phyloP scores from a whole-genome alignment of 768 basidiomycete species.

The Hypsizygus marmoreus region DNA sequence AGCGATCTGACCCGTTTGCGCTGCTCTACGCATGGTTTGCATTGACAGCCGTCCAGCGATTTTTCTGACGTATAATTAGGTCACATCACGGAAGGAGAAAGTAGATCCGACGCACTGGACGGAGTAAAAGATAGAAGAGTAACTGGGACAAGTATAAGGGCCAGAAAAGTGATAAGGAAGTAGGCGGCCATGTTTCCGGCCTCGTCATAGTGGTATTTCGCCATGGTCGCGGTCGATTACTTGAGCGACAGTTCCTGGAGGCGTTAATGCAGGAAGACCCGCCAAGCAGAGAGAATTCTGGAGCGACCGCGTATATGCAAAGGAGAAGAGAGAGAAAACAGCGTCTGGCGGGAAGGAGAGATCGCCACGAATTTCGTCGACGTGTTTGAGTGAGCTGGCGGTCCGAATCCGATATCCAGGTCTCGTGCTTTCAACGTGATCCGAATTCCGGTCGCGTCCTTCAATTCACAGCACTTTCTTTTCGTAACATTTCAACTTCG shows the following conservation, averaged over 20 bases:
- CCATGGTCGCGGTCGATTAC: conserved; percentile 42
- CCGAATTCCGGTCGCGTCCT: no score
- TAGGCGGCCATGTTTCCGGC: conserved; percentile 85
- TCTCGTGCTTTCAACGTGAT: no score
- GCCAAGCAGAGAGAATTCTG: no score
- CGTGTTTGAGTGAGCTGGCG: conserved; percentile 24
- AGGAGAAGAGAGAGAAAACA: not conserved
- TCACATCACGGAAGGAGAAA: not conserved
- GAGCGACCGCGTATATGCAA: no score
- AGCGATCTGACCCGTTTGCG: conserved; percentile 49
- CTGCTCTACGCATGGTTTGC: conserved; percentile 60
- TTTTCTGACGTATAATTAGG: conserved; percentile 28
- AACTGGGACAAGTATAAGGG: conserved; percentile 78
- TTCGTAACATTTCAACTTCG: no score
- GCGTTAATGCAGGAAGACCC: not conserved
- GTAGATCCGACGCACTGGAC: conserved; percentile 42
- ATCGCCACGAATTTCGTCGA: conserved; percentile 13
- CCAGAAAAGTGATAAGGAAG: conserved; percentile 89
- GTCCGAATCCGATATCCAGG: no score
- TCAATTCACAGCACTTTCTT: no score
- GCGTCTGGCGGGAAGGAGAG: conserved; percentile 1
- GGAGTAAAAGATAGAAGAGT: conserved; percentile 54
- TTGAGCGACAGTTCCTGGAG: not conserved
- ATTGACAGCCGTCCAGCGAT: conserved; percentile 56
- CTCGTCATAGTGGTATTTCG: conserved; percentile 86